Percentiles rank a stretch among this genome's conserved stretches.
Evolutionary conservation across 176 grass and related monocot genomes (phyloP).

Genomic region (Carex scoparia): DNA sequence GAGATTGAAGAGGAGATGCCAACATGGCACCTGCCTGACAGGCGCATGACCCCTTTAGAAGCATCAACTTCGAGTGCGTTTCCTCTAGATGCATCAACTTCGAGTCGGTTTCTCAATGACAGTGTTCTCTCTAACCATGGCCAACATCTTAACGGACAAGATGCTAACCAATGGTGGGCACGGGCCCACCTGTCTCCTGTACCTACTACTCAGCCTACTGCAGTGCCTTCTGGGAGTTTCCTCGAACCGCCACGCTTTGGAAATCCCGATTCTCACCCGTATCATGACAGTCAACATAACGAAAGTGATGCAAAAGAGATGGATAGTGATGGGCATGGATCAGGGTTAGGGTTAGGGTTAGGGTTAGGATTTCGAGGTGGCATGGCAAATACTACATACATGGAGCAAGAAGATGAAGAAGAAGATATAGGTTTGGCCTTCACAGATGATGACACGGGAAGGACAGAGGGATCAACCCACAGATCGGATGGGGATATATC

Average conservation of each 20-base stretch:
- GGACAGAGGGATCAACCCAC: constrained; percentile 23
- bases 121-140: constrained; percentile 3
- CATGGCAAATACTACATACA: constrained; percentile 60
- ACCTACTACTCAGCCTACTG: not conserved
- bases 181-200: not conserved
- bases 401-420: constrained; percentile 59
- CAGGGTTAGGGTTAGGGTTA: not conserved
- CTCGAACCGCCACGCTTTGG: constrained; percentile 29
- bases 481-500: constrained; percentile 19
- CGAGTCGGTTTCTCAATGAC: constrained; percentile 43
- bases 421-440: constrained; percentile 60
- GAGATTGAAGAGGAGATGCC: constrained; percentile 41
- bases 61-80: constrained; percentile 69
- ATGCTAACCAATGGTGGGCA: constrained; percentile 43
- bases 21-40: constrained; percentile 29
- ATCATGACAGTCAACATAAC: constrained; percentile 34
- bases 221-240: constrained; percentile 8
- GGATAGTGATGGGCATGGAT: constrained; percentile 25
- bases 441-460: constrained; percentile 31
- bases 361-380: constrained; percentile 9
- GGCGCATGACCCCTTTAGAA: constrained; percentile 46
- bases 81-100: constrained; percentile 59
- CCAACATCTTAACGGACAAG: constrained; percentile 1
- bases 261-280: constrained; percentile 7
- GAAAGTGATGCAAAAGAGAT: constrained; percentile 33